Evolutionary conservation across 768 basidiomycete genomes (phyloP).

Genomic region (Agaricus blazei): DNA sequence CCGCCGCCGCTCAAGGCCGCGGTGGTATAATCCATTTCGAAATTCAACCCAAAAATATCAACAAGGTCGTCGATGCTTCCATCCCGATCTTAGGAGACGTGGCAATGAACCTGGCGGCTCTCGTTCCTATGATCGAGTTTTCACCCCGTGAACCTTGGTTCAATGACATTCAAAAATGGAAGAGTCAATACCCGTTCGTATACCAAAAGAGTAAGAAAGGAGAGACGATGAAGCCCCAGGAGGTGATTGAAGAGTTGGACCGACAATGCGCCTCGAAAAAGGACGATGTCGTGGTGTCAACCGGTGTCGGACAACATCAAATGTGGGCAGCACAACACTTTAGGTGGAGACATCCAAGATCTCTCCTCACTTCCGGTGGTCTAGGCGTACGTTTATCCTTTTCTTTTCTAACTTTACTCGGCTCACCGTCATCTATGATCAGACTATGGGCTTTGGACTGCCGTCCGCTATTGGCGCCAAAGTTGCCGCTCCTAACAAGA

Average conservation of each 20-base stretch:
- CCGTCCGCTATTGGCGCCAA: constrained; percentile 96
- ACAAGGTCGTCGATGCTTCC: constrained; percentile 95
- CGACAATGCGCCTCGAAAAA: constrained; percentile 73
- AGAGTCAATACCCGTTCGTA: constrained; percentile 85
- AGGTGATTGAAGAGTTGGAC: constrained; percentile 92
- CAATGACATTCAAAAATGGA: constrained; percentile 77
- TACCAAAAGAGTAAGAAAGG: constrained; percentile 63
- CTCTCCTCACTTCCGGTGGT: constrained; percentile 92
- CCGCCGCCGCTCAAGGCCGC: constrained; percentile 77
- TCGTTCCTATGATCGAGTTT: constrained; percentile 74
- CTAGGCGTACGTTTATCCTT: constrained; percentile 64
- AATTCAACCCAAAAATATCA: constrained; percentile 97
- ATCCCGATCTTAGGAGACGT: constrained; percentile 96
- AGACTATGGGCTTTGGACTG: constrained; percentile 99
- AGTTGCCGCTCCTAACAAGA: constrained; percentile 90
- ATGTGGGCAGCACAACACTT: constrained; percentile 99
- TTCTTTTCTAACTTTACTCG: constrained; percentile 3
- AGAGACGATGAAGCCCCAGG: constrained; percentile 88
- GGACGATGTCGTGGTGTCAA: constrained; percentile 82
- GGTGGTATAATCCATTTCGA: constrained; percentile 99
- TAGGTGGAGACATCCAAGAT: constrained; percentile 82
- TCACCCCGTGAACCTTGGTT: constrained; percentile 78
- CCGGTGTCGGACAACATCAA: constrained; percentile 98
- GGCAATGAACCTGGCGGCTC: constrained; percentile 68
- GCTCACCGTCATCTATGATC: neutral